phyloP scores from a whole-genome alignment of 805 yeast species.

The Myxozyma udenii region DNA sequence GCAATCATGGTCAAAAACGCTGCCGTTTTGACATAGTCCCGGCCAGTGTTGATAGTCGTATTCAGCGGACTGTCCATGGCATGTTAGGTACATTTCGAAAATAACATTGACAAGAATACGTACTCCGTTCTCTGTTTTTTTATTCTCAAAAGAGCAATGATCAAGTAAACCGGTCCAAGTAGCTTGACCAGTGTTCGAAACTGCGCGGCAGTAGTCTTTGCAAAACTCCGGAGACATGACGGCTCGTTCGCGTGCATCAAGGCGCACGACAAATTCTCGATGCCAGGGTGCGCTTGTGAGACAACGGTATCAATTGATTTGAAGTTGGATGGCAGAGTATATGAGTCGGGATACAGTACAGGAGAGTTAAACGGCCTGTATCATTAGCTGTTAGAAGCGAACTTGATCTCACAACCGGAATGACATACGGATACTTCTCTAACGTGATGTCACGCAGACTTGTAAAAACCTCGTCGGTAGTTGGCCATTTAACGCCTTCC shows the following conservation, averaged over 20 bases:
- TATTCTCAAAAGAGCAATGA: background rate
- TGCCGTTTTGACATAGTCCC: conserved; percentile 33
- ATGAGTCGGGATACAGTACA: conserved; percentile 28
- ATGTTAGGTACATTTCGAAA: background rate
- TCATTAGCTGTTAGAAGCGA: background rate
- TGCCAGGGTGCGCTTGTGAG: conserved; percentile 28
- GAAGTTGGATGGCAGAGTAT: conserved; percentile 22
- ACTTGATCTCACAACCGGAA: background rate
- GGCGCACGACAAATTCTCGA: conserved; percentile 25
- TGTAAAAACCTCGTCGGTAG: conserved; percentile 34
- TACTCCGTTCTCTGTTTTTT: no score
- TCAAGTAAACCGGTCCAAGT: conserved; percentile 12
- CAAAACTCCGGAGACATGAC: conserved; percentile 21
- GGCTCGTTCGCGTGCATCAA: conserved; percentile 25
- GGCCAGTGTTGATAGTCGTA: background rate
- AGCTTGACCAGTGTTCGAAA: conserved; percentile 16
- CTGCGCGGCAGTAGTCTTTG: conserved; percentile 5
- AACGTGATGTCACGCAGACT: conserved; percentile 37
- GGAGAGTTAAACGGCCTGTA: conserved; percentile 30
- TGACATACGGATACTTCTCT: conserved; percentile 36
- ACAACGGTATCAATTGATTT: conserved; percentile 24
- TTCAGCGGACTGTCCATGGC: background rate
- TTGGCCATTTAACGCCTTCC: conserved; percentile 37
- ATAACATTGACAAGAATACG: background rate
- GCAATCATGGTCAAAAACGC: conserved; percentile 38